Evolutionary conservation across 257 asterid species (phyloP).

Genomic region (Nicotiana benthamiana): DNA sequence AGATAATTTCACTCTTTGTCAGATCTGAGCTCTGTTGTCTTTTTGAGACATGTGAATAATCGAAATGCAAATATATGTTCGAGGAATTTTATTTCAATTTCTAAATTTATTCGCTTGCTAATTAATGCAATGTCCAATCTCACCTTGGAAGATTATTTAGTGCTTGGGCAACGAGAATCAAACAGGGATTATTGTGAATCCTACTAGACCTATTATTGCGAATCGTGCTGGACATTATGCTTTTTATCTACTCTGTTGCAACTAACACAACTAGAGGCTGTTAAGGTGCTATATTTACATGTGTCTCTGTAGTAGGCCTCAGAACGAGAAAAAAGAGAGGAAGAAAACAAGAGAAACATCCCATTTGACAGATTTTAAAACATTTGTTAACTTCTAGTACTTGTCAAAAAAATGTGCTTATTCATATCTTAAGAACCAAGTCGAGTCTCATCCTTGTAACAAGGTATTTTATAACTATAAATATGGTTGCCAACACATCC

Average conservation of each 20-base stretch:
- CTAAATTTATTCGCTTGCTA: not conserved
- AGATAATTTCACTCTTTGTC: not conserved
- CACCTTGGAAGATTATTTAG: not conserved
- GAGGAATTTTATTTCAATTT: not conserved
- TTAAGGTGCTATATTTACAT: not conserved
- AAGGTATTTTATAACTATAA: too few relatives aligned
- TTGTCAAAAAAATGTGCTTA: not conserved
- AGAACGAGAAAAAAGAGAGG: not conserved
- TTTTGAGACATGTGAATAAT: not conserved
- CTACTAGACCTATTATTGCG: not conserved
- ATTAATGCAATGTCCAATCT: not conserved
- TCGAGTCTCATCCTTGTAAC: not conserved
- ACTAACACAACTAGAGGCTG: not conserved
- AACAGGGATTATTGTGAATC: not conserved
- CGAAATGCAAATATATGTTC: not conserved
- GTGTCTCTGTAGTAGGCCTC: not conserved
- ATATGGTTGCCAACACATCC: too few relatives aligned
- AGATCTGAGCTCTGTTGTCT: not conserved
- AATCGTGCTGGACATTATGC: not conserved
- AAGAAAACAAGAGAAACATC: not conserved
- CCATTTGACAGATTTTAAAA: not conserved
- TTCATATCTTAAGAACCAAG: not conserved
- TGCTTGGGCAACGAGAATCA: conserved; percentile 1
- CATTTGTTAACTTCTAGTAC: not conserved
- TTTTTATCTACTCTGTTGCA: not conserved